Conservation (phyloP, 2,329 filamentous ascomycete species). For the Trichophyton simii region DNA sequence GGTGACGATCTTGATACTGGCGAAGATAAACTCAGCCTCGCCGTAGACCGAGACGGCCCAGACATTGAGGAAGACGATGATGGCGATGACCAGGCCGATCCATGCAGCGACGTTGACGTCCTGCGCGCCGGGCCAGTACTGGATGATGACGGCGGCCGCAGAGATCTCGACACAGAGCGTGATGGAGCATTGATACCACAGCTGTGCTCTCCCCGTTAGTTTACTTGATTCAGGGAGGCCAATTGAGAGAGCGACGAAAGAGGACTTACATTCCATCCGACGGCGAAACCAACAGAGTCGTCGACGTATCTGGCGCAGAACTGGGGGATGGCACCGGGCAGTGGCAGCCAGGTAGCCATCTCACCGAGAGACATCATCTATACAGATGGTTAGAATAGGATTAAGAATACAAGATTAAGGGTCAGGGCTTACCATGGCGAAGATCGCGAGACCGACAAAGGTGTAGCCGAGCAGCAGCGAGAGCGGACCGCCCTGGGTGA, state of each 20-base stretch:
- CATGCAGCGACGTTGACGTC: constrained; percentile 28
- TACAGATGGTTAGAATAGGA: not conserved
- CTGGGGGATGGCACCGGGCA: constrained; percentile 38
- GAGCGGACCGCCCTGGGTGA: constrained; percentile 34
- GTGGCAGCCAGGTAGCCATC: constrained; percentile 37
- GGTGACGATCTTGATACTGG: constrained; percentile 39
- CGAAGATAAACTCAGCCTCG: constrained; percentile 42
- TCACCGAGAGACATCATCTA: constrained; percentile 35
- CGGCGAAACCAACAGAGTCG: constrained; percentile 37
- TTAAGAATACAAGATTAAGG: no score
- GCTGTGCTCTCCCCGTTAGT: constrained; percentile 14
- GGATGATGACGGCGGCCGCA: constrained; percentile 49
- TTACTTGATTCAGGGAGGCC: not conserved
- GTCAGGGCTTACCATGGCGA: constrained; percentile 30
- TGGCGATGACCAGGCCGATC: constrained; percentile 43
- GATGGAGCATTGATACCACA: constrained; percentile 24
- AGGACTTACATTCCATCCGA: constrained; percentile 37
- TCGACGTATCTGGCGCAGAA: constrained; percentile 34
- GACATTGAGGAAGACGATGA: constrained; percentile 50
- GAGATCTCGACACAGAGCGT: constrained; percentile 44
- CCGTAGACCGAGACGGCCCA: constrained; percentile 41
- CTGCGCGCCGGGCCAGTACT: constrained; percentile 42
- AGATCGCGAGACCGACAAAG: constrained; percentile 37
- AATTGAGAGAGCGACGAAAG: no score
- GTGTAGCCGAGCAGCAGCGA: constrained; percentile 36